Evolutionary conservation across 768 basidiomycete genomes (phyloP), one percentile per base, ranked within the genome.

Genomic region (Cystobasidium tubakii): DNA sequence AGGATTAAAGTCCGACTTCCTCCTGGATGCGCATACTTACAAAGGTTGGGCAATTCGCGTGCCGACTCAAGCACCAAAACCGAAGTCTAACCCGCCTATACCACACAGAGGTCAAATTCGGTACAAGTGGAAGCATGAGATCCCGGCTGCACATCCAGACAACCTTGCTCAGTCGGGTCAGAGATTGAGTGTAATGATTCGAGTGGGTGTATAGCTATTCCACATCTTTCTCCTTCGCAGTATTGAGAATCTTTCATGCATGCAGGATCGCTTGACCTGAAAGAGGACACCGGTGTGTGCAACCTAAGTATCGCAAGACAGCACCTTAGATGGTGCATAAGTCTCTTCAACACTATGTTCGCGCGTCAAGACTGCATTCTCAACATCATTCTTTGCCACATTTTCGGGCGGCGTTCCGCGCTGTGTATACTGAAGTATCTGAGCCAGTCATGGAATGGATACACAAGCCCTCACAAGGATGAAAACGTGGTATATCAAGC

Each of bases 51-150:
- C 9, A n/a, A n/a, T n/a, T n/a, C n/a, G n/a, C n/a, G n/a, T n/a
- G n/a, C n/a, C n/a, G n/a, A n/a, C n/a, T n/a, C n/a, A n/a, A n/a
- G n/a, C n/a, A n/a, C n/a, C n/a, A n/a, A n/a, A n/a, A n/a, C n/a
- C n/a, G n/a, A n/a, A n/a, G n/a, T n/a, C n/a, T n/a, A n/a, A n/a
- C n/a, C n/a, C n/a, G n/a, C n/a, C n/a, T n/a, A n/a, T n/a, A n/a
- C n/a, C n/a, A n/a, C n/a, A n/a, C 66, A 83, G 82, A 15, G 82
- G 81, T 55, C 73, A 77, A 1, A 76, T 82, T 0, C 73, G 83
- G 19, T 83, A 83, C 74, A 72, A 79, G 31, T 83, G 80, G 62
- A 79, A 80, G 57, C 83, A 84, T 75, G 81, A 81, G 9, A 82
- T 84, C 55, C 76, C 82, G 17, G 60, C 73, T 25, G 71, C 67